Evolutionary conservation across 108 stramenopile species (phyloP), one percentile per base, ranked within the genome.

Genomic region (Skeletonema costatum): DNA sequence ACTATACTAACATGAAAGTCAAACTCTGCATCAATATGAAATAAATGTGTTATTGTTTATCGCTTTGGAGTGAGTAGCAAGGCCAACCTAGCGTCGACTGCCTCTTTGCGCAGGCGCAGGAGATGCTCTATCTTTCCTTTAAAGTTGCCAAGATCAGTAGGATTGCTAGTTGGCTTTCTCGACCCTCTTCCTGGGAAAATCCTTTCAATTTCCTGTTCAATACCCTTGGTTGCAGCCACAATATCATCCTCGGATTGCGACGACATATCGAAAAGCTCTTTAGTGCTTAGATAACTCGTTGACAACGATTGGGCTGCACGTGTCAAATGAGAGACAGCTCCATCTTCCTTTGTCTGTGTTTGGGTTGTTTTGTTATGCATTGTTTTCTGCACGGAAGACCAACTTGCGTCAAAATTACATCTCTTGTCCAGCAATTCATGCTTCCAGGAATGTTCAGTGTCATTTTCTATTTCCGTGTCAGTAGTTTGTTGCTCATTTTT

Each of bases 171-270:
- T 17, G 51, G 17, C 62, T 53, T 60, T n/a, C 70, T 59, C 32
- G 21, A 30, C 35, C 77, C 77, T 46, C 77, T 58, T 16, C 56
- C 70, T 11, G 77, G 77, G 21, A 78, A 70, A 70, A 78, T 66
- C 30, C 19, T 59, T 32, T 71, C 70, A 2, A 78, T 30, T 64
- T 41, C 64, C 41, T 9, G 25, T 42, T 78, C 61, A 63, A 78
- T 53, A 25, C 71, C 65, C 17, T 38, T 59, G 0, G 77, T 71
- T 32, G 70, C 56, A 33, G n/a, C n/a, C 16, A 19, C 58, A 33
- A 78, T 71, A 2, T 71, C 65, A 42, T 36, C 13, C 39, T 78
- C 77, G 39, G 64, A 71, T 60, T 71, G 63, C 29, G 46, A 25
- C 38, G 70, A 51, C 14, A 41, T 41, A 39, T 17, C 66, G 14